Base-by-base conservation (phyloP, 768 basidiomycete genomes). In the Russula sp. region DNA sequence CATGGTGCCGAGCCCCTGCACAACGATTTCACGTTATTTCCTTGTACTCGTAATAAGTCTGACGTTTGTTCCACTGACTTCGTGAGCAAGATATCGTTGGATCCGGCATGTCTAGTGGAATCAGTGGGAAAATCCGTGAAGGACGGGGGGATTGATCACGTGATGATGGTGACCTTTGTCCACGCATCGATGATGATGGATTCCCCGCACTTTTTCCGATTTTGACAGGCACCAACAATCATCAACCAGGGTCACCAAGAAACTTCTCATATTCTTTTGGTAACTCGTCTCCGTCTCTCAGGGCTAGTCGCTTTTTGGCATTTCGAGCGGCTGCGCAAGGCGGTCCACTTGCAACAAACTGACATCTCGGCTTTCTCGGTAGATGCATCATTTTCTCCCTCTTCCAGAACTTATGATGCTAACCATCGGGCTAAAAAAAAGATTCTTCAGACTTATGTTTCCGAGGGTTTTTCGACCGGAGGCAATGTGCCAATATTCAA, bases 161-260 rank as follows among this genome's bases (percentile, higher is more conserved):
- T 65, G 64, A 57, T 65, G 28, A n/a, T 20, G 3, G 5, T 32
- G 26, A 46, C 11, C 10, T 20, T n/a, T n/a, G 13, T 18, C 0
- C 14, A 24, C 20, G 0, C 34, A 34, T 34, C 11, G 34, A 34
- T 32, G 32, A 32, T 32, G 32, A 32, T 32, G 32, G 8, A 34
- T 34, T 34, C 34, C 10, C 34, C 34, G 34, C 34, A 34, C 34
- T 11, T 34, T 53, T 20, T 30, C 36, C 36, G 36, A 38, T 38
- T 40, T 54, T 54, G 63, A 59, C 59, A 64, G 63, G 63, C 22
- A 56, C 63, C 59, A 64, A 60, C 59, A 59, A 11, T 53, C 6
- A 64, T 49, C 59, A 42, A 61, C 20, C 20, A 50, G 48, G 53
- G 46, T 56, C 53, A 56, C 38, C 13, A 22, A 61, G 34, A 34